Evolutionary conservation across 2,329 filamentous ascomycete species (phyloP).

Genomic region (Fusarium compactum): DNA sequence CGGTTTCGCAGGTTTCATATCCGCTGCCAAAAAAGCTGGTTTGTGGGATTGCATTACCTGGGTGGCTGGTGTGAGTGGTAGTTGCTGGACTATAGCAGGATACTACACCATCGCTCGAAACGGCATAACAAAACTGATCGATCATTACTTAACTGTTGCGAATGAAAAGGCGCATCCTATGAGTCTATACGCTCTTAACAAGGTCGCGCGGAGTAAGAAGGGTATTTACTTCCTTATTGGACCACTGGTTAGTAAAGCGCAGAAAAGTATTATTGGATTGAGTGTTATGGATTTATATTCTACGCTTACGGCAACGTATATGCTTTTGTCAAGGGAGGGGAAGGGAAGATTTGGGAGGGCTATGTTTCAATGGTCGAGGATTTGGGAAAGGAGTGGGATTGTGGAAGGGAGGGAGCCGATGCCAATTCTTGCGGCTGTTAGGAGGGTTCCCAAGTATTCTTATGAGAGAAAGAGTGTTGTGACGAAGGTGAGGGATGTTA

Average conservation of each 20-base stretch:
- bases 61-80: slow-evolving; percentile 42
- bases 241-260: slow-evolving; percentile 37
- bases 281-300: slow-evolving; percentile 45
- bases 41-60: slow-evolving; percentile 44
- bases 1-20: slow-evolving; percentile 39
- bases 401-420: slow-evolving; percentile 31
- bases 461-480: slow-evolving; percentile 19
- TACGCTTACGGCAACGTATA: slow-evolving; percentile 36
- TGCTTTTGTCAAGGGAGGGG: slow-evolving; percentile 24
- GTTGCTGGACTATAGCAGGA: slow-evolving; percentile 41
- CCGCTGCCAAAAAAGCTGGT: slow-evolving; percentile 12
- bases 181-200: slow-evolving; percentile 35
- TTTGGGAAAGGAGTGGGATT: slow-evolving; percentile 36
- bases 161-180: slow-evolving; percentile 39
- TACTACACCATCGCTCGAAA: slow-evolving; percentile 44
- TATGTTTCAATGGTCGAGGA: slow-evolving; percentile 38
- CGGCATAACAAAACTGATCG: slow-evolving; percentile 18
- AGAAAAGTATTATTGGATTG: slow-evolving; percentile 41
- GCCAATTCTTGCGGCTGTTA: slow-evolving; percentile 40
- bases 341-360: slow-evolving; percentile 35
- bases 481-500: background rate
- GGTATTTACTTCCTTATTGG: slow-evolving; percentile 41
- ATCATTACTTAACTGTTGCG: slow-evolving; percentile 37
- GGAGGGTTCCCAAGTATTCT: slow-evolving; percentile 32
- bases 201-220: slow-evolving; percentile 28